These are phyloP conservation scores for Neofusicoccum cordaticola DNA, from an alignment of 2,329 filamentous ascomycete genomes.

Conservation along the genomic window DNA sequence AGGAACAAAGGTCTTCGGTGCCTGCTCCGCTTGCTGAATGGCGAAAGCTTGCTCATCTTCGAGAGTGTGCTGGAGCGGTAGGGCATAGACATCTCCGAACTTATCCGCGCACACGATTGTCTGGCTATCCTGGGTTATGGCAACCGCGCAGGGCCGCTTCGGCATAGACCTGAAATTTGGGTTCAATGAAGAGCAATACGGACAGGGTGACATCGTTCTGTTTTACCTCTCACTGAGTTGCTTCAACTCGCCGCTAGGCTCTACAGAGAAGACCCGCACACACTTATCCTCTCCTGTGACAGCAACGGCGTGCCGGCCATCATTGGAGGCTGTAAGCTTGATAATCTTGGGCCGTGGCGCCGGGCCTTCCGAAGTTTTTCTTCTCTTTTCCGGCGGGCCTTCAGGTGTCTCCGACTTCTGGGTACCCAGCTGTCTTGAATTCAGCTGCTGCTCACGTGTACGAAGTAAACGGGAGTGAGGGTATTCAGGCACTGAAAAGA, in stretches of 20 bases:
- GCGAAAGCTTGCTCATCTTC: slow-evolving; percentile 27
- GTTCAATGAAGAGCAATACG: not conserved
- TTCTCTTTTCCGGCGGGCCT: slow-evolving; percentile 41
- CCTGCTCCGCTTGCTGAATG: slow-evolving; percentile 15
- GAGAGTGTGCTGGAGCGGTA: slow-evolving; percentile 64
- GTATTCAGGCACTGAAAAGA: too few species aligned
- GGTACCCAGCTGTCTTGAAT: slow-evolving; percentile 15
- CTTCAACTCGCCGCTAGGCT: slow-evolving; percentile 58
- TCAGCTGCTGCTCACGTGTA: slow-evolving; percentile 23
- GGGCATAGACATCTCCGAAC: slow-evolving; percentile 90
- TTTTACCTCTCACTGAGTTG: slow-evolving; percentile 70
- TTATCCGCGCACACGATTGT: slow-evolving; percentile 87
- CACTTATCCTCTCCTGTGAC: slow-evolving; percentile 91
- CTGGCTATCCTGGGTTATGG: slow-evolving; percentile 64
- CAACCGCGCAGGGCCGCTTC: slow-evolving; percentile 78
- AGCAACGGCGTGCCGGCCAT: slow-evolving; percentile 68
- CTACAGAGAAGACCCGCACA: slow-evolving; percentile 75
- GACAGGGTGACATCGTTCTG: not conserved
- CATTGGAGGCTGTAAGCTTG: slow-evolving; percentile 61
- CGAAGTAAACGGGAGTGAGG: too few species aligned
- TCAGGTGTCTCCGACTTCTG: slow-evolving; percentile 24
- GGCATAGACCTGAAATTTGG: slow-evolving; percentile 69
- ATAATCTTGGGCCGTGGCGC: slow-evolving; percentile 57
- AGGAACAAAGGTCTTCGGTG: slow-evolving; percentile 45
- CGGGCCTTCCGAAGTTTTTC: slow-evolving; percentile 27